Base-by-base conservation (phyloP, 225 moss, liverwort and hornwort genomes). In the Bryoerythrophyllum caledonicum region DNA sequence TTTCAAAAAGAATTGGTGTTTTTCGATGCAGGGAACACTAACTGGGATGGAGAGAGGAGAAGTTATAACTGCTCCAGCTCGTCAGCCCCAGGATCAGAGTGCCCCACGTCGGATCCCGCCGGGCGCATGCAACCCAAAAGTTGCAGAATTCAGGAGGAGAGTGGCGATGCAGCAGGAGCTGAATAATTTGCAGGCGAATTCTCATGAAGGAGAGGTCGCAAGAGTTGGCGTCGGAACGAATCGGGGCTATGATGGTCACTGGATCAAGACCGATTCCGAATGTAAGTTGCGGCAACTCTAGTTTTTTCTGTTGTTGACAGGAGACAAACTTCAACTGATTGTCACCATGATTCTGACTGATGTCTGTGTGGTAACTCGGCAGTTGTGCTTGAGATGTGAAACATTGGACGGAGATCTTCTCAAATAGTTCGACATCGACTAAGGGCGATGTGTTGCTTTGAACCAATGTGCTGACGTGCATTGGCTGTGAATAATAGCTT, bases 221-320 rank as follows among this genome's bases (percentile, higher is more conserved):
- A 10, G 43, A 51, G 63, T 68, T 27, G 72, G 46, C 54, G 59
- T 59, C 30, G 56, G 32, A 51, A 23, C 49, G 23, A 71, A 15
- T 38, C 13, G 67, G 37, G 61, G 43, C 48, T 61, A 68, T 58
- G 25, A 53, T 53, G 86, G 86, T 10, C 68, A 76, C 15, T 83
- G 86, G 86, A 78, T 86, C 60, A 86, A 73, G 65, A 78, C 78
- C 41, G 81, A 86, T 53, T 81, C 81, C 1, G 81, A 81, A 73
- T 86, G 83, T 86, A 57, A 81, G 78, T 53, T 40, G 25, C 13
- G 35, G 30, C 24, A 32, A 3, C 54, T 64, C 27, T 17, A 20
- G 6, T 28, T 56, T 58, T 59, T 7, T 27, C 43, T 27, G n/a
- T 71, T 20, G 56, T 10, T 70, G 5, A 38, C 25, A 17, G 10